Base-by-base conservation (phyloP, 2,329 filamentous ascomycete species). In the Sporothrix schenckii region DNA sequence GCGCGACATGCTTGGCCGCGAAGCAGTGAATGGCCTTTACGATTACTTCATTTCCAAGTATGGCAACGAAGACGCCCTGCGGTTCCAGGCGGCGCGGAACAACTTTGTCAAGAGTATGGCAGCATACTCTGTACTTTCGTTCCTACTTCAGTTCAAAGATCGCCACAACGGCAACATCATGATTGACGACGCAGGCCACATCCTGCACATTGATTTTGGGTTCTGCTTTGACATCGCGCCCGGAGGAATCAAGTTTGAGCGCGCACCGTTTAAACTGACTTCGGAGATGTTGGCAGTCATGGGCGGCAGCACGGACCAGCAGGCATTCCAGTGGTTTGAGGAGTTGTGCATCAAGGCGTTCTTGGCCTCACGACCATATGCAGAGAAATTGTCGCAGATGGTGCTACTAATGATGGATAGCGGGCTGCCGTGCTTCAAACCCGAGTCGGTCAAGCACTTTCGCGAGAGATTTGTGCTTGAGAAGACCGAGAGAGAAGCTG, bases 31-130 rank as follows among this genome's bases (percentile, higher is more conserved):
- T 78, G 94, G 95, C 0, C 87, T 99, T 0, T 97, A 98, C 81
- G 95, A 99, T 78, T 99, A 99, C 82, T 99, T 99, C 78, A 86
- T 97, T 71, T 94, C 92, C 76, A 97, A 97, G 80, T 99, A 99
- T 79, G 95, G 95, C 74, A 95, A 95, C 76, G 94, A 98, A 80
- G 93, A 98, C 79, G 96, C 92, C 1, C 90, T 97, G 66, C 89
- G 90, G 52, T 99, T 97, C 85, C 96, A 99, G 80, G 91, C 94
- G 79, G 95, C 95, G 13, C 91, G 95, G 73, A 94, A 88, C 82
- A 98, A 98, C 81, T 99, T 99, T 78, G 94, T 99, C 81, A 99
- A 99, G 83, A 95, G 91, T 78, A 98, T 99, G 95, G 95, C 96
- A 0, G 96, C 95, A 14, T 99, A 99, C 83, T 96, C 92, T 21